Conservation (phyloP, 31 red algal genomes). For the Endocladia muricata region DNA sequence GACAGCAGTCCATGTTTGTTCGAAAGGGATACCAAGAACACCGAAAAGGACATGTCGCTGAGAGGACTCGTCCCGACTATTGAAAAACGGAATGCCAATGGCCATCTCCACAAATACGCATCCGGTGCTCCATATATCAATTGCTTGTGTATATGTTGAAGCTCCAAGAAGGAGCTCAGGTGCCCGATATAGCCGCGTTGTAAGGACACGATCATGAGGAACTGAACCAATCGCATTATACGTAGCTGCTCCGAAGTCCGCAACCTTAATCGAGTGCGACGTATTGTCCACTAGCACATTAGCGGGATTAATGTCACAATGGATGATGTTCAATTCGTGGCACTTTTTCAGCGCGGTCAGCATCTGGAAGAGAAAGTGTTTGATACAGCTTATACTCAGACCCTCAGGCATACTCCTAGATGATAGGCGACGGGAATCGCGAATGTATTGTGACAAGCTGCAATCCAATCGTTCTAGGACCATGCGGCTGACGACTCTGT, state of each 20-base stretch:
- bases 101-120: conserved; percentile 99
- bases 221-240: conserved; percentile 91
- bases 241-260: conserved; percentile 97
- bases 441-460: too few relatives aligned
- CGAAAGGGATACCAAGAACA: conserved; percentile 86
- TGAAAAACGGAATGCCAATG: conserved; percentile 79
- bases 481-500: too few relatives aligned
- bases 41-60: conserved; percentile 95
- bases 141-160: conserved; percentile 82
- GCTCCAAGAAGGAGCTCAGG: conserved; percentile 97
- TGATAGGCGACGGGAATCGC: too few relatives aligned
- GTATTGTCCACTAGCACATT: conserved; percentile 90
- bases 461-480: too few relatives aligned
- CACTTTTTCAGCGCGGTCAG: conserved; percentile 90
- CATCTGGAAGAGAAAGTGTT: conserved; percentile 90
- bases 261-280: conserved; percentile 86
- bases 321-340: conserved; percentile 82
- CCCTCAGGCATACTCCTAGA: too few relatives aligned
- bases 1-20: conserved; percentile 86
- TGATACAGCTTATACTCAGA: too few relatives aligned
- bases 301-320: conserved; percentile 96
- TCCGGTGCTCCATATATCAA: conserved; percentile 98
- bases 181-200: conserved; percentile 96
- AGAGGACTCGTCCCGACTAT: conserved; percentile 93
- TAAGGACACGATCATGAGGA: conserved; percentile 92